Base-by-base conservation (phyloP, 805 yeast genomes). In the Deakozyma indianensis region DNA sequence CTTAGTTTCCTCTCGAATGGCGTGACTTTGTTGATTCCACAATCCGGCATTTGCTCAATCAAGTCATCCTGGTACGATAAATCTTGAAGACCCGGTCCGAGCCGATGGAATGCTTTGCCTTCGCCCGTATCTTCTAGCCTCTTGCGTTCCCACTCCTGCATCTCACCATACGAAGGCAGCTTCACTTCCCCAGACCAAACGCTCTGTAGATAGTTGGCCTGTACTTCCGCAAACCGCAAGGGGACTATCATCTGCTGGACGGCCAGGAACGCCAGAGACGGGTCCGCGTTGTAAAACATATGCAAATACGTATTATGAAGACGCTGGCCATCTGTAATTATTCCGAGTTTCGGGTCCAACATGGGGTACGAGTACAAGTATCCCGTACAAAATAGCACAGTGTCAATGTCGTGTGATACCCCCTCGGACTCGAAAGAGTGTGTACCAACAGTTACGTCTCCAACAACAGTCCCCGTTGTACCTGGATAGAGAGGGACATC, bases 341-440 rank as follows among this genome's bases (percentile, higher is more conserved):
- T 47, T 51, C 47, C 15, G 50, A 48, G 43, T 53, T 47, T 42
- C 46, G 44, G 50, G 41, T 72, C 68, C 43, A 84, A 59, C 52
- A 74, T 81, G 20, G 94, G 92, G 46, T 74, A 67, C 29, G 75
- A 71, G 54, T 77, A 77, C 41, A 75, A 64, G 59, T 82, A 84
- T 1, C 94, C 94, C 0, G 94, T 83, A 43, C 84, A 82, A 57
- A 78, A 81, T 7, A 83, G 64, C 7, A 84, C 64, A 21, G 56
- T 55, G 50, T 83, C 88, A 35, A 82, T 71, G 29, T 66, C 66
- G 1, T 53, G 52, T 2, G 53, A 58, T 2, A 59, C 51, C 2
- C 81, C 86, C 3, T 52, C 65, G 47, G 79, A 73, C 11, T 59
- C 54, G 1, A 78, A 69, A 0, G 65, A 53, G 42, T 64, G 61